Base-by-base conservation (phyloP, 139 green algal genomes). In the Tetradesmus obliquus region DNA sequence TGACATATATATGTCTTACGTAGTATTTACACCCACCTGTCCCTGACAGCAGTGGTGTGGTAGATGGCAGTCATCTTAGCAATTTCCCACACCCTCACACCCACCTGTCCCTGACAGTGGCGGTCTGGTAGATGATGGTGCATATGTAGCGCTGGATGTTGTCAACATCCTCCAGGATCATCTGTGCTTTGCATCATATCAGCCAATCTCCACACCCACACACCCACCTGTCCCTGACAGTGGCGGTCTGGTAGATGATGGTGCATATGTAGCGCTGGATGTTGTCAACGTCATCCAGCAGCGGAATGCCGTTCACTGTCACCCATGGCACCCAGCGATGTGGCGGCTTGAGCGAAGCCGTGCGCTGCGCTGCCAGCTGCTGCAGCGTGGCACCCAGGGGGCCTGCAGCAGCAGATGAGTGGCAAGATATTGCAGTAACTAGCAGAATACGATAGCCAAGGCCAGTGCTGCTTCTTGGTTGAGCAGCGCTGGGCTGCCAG, bases 281-380 rank as follows among this genome's bases (percentile, higher is more conserved):
- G 55, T 72, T 90, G 5, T 90, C 86, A 5, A 72, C 20, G 45
- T 90, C 86, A 12, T 90, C 86, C 3, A 90, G 53, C 53, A 90
- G 71, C 13, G 86, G 86, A 5, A 90, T 32, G 45, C 86, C 86
- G 76, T 90, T 90, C 53, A 90, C 86, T 12, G 53, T 79, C 45
- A 90, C 86, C 86, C 86, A 90, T 20, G 86, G 86, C 8, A 90
- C 86, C 55, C 55, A 90, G 7, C 79, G 69, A 20, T 90, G 86
- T 0, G 69, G 9, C 5, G 86, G 86, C 51, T 84, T 71, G 4
- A 90, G 53, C 0, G 66, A 32, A 15, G 71, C 69, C 1, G 86
- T 90, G 19, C 86, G 76, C 71, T 90, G 86, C 17, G 51, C 86
- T n/a, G 86, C 86, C 7, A 90, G 53, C 20, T 62, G 51, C 55